Evolutionary conservation across 805 yeast species (phyloP), one percentile per base, ranked within the genome.

Genomic region (Jamesozyma jinghongensis): DNA sequence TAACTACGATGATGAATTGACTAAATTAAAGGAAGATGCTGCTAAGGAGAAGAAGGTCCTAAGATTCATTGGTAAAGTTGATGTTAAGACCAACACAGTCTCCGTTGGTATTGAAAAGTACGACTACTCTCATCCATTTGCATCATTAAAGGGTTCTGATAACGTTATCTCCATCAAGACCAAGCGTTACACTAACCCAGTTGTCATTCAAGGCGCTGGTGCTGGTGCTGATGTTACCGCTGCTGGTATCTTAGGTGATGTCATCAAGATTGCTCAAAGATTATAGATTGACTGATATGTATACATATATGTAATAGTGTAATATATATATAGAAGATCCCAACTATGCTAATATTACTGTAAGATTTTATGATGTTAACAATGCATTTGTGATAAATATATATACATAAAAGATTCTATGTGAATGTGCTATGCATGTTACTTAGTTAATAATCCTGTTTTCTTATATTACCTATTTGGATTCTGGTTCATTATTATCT

Each of bases 131-230:
- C 97, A 92, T 63, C 97, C 98, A 41, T 92, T 92, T 60, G 97
- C 98, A 32, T 73, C 95, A 11, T 74, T 92, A 61, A 83, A 85
- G 69, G 98, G 98, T 38, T 85, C 96, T 46, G 97, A 92, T 63
- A 92, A 92, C 59, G 96, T 92, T 44, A 81, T 92, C 46, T 80
- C 97, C 18, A 83, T 92, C 68, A 81, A 79, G 63, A 82, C 97
- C 26, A 79, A 85, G 61, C 83, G 99, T 69, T 92, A 92, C 66
- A 75, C 81, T 32, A 86, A 85, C 66, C 98, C 98, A 40, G 73
- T 92, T 61, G 81, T 92, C 47, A 75, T 92, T 54, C 98, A 92
- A 73, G 99, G 99, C 67, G 98, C 99, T 26, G 99, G 94, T 53
- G 76, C 95, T 54, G 92, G 94, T 57, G 80, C 79, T 35, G 83